Evolutionary conservation across 1,139 yeast species (phyloP).

Genomic region (Yarrowia galli): DNA sequence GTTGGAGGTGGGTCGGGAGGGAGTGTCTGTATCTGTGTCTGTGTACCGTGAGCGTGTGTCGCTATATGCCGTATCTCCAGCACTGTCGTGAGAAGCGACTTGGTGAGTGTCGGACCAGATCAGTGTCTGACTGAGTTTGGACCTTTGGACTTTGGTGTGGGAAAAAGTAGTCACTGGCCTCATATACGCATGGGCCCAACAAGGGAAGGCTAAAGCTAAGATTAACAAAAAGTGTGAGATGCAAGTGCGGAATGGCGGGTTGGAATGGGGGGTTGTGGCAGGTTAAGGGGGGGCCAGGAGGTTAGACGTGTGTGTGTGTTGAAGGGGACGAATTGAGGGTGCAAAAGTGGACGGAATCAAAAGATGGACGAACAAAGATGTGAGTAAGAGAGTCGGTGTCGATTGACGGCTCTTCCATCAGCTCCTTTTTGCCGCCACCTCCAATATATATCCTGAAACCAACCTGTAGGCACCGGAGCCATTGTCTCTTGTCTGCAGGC

Average conservation of each 20-base stretch:
- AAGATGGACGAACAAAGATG: not conserved
- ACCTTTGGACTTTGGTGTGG: conserved; percentile 34
- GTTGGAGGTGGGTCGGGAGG: not conserved
- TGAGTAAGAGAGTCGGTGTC: no score
- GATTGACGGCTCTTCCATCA: not conserved
- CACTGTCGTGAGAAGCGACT: conserved; percentile 12
- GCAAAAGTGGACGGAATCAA: not conserved
- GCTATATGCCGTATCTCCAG: not conserved
- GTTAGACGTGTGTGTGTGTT: not conserved
- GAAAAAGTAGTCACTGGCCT: conserved; percentile 36
- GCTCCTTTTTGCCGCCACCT: not conserved
- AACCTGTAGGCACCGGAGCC: conserved; percentile 14
- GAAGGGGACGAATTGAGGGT: not conserved
- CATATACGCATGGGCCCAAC: conserved; percentile 36
- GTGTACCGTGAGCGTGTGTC: not conserved
- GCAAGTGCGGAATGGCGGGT: conserved; percentile 37
- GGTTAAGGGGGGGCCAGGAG: not conserved
- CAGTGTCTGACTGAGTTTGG: conserved; percentile 37
- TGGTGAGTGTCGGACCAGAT: conserved; percentile 33
- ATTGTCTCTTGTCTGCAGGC: conserved; percentile 28
- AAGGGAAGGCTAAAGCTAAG: conserved; percentile 34
- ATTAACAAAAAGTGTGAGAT: conserved; percentile 32
- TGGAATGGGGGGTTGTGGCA: conserved; percentile 18
- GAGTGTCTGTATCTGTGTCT: not conserved
- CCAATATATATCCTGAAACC: conserved; percentile 30